Evolutionary conservation across 1,284 basidiomycete genomes (phyloP), one percentile per base, ranked within the genome.

Genomic region (Wallemia mellicola): DNA sequence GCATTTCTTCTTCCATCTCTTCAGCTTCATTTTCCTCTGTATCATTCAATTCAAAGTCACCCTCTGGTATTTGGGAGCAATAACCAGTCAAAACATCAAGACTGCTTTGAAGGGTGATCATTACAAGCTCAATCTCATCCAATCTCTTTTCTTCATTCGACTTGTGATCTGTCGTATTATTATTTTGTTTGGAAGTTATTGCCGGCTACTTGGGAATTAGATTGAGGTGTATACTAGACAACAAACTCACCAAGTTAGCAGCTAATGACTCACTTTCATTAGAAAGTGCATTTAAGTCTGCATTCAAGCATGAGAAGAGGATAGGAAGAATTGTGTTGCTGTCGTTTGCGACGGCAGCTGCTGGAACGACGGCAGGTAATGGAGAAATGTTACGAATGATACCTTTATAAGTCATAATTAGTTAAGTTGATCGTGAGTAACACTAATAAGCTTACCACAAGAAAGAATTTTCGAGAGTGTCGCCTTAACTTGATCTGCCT

Each of bases 21-120:
- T 72, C 72, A 60, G 70, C 67, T 48, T 71, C 70, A 26, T 68
- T 62, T 3, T 69, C 68, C 19, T 64, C 66, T 15, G 61, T 62
- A 63, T 70, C 68, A 7, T 69, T 57, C 25, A 57, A 19, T 24
- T 57, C 25, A 57, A 26, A 26, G 55, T 28, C 66, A 7, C 62
- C 65, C 54, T 68, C 68, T 73, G 57, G 79, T 77, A 65, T 89
- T 85, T 24, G 86, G n/a, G 86, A 86, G 67, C 85, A 91, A n/a
- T 78, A 74, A 28, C 81, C 81, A 0, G 86, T 89, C 63, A 92
- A 70, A 59, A 92, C 78, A 70, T 94, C 88, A 28, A 94, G 73
- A 22, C 82, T 78, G 30, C 88, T 75, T 63, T 83, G 80, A 7
- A 86, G 74, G 1, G 83, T 82, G 62, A 80, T 76, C 59, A 92